Percentiles rank a stretch among this genome's conserved stretches.
Evolutionary conservation across 805 yeast species (phyloP).

Genomic region (Candida orba): DNA sequence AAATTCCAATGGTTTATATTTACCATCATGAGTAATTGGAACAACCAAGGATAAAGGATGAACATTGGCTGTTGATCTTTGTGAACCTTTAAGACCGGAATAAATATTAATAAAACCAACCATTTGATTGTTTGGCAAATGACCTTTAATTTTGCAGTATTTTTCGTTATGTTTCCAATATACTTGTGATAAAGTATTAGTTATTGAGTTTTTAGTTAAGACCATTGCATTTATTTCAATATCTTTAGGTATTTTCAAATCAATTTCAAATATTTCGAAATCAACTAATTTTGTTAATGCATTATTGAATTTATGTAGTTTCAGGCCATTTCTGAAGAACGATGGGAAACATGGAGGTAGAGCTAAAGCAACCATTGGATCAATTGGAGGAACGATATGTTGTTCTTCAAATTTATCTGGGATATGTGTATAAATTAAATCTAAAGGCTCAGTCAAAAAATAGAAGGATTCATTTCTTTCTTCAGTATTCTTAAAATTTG

Average conservation of each 20-base stretch:
- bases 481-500: constrained; percentile 17
- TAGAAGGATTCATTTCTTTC: constrained; percentile 44
- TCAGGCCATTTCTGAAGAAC: constrained; percentile 53
- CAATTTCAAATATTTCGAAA: constrained; percentile 74
- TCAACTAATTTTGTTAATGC: constrained; percentile 69
- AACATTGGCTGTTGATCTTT: constrained; percentile 46
- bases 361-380: constrained; percentile 67
- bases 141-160: constrained; percentile 71
- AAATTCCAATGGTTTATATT: constrained; percentile 54
- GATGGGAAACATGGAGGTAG: constrained; percentile 86
- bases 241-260: constrained; percentile 60
- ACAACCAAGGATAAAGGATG: constrained; percentile 69
- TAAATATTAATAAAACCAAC: constrained; percentile 73
- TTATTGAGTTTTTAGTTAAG: constrained; percentile 34
- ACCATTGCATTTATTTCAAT: constrained; percentile 62
- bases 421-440: constrained; percentile 75
- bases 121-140: constrained; percentile 60
- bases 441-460: constrained; percentile 71
- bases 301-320: constrained; percentile 63
- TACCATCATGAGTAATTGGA: constrained; percentile 69
- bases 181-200: constrained; percentile 67
- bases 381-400: constrained; percentile 80
- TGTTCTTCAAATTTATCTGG: constrained; percentile 77
- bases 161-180: constrained; percentile 62
- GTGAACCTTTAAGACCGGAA: constrained; percentile 58